These are phyloP conservation scores for Cinnamomum micranthum DNA, from an alignment of 164 flowering plant genomes.

Conservation along the genomic window DNA sequence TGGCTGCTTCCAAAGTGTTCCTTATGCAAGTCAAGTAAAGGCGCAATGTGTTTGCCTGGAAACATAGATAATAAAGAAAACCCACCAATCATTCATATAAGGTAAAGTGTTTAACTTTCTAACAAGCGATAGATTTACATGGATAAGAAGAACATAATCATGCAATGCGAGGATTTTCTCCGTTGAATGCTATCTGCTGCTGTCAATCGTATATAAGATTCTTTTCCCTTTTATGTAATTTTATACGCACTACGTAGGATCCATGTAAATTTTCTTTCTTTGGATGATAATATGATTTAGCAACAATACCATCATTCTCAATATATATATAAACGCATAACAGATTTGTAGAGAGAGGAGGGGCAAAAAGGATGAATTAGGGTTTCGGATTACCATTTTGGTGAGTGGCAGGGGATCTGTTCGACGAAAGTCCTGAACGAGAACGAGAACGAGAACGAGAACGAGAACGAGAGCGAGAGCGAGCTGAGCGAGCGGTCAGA, in stretches of 20 bases:
- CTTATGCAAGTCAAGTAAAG: conserved; percentile 76
- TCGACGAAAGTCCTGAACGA: not conserved
- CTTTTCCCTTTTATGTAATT: too few species aligned
- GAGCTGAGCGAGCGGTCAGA: not conserved
- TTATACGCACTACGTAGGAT: too few species aligned
- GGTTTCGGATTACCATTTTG: not conserved
- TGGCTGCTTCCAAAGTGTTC: conserved; percentile 89
- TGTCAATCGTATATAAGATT: too few species aligned
- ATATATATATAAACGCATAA: too few species aligned
- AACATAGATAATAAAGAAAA: not conserved
- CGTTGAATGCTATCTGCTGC: too few species aligned
- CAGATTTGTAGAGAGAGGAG: too few species aligned
- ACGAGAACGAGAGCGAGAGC: not conserved
- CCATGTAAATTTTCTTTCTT: too few species aligned
- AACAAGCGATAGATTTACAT: not conserved
- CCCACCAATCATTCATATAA: not conserved
- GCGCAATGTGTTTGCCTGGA: conserved; percentile 58
- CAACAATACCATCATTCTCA: not conserved
- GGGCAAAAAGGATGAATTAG: not conserved
- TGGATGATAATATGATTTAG: too few species aligned
- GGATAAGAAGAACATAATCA: not conserved
- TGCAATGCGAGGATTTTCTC: not conserved
- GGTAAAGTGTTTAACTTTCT: not conserved
- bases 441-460: not conserved
- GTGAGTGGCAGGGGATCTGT: not conserved